Conservation (phyloP, 495 filamentous ascomycete species). For the Penicillium steckii region DNA sequence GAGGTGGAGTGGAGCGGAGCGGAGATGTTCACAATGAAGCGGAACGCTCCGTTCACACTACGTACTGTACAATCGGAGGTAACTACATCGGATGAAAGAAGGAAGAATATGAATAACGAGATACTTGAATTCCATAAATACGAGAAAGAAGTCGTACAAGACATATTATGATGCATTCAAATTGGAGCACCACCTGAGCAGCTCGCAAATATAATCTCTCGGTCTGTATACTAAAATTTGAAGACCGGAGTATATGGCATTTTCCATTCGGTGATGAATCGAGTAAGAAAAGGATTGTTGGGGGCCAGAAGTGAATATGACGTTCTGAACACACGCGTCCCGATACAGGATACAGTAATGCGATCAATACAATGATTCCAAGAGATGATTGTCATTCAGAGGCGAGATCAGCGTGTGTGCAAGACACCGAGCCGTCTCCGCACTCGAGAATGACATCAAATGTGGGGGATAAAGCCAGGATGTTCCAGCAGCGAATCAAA, state of each 20-base stretch:
- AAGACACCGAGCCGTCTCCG: neutral
- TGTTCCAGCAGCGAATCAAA: conserved; percentile 1
- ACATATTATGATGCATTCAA: no score
- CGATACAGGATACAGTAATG: neutral
- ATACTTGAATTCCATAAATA: neutral
- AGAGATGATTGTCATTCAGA: neutral
- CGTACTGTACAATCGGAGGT: no score
- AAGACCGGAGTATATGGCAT: no score
- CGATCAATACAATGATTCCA: neutral
- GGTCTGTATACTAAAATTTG: no score
- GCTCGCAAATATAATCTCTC: no score
- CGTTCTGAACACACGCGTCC: neutral
- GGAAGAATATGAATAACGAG: neutral
- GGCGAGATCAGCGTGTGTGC: neutral
- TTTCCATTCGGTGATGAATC: no score
- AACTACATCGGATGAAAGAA: neutral
- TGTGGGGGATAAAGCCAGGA: neutral
- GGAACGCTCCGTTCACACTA: conserved; percentile 1
- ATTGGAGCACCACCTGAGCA: no score
- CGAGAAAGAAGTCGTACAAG: neutral
- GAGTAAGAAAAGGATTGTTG: neutral
- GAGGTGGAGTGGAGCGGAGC: conserved; percentile 9
- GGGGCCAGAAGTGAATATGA: neutral
- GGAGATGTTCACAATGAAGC: conserved; percentile 1
- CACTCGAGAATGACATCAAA: conserved; percentile 1